Evolutionary conservation across 352 stramenopile species (phyloP).

Genomic region (Globisporangium takayamanum): DNA sequence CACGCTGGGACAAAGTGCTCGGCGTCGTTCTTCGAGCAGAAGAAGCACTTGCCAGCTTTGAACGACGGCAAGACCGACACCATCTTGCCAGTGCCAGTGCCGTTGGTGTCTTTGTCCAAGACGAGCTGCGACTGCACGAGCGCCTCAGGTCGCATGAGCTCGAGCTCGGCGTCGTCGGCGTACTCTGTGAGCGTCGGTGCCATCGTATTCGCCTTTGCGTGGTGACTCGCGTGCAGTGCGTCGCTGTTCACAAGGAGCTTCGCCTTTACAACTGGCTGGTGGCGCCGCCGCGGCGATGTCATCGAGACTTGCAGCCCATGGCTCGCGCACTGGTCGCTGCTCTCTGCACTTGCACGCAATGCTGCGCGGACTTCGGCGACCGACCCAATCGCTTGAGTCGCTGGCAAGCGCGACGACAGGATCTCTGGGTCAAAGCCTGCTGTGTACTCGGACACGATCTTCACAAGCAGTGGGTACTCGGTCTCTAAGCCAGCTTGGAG

Average conservation of each 20-base stretch:
- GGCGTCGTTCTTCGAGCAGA: constrained; percentile 78
- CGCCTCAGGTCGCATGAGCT: constrained; percentile 10
- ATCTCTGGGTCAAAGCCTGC: constrained; percentile 74
- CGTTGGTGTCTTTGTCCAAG: not conserved
- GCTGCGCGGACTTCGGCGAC: constrained; percentile 2
- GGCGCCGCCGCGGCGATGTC: constrained; percentile 7
- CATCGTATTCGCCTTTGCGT: not conserved
- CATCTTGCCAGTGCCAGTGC: constrained; percentile 29
- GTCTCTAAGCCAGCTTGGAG: constrained; percentile 63
- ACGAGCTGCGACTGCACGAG: not conserved
- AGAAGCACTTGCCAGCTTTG: constrained; percentile 78
- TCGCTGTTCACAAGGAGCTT: constrained; percentile 9
- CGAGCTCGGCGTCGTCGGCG: constrained; percentile 6
- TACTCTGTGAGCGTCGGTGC: constrained; percentile 3
- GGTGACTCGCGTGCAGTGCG: not conserved
- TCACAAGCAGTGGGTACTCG: constrained; percentile 72
- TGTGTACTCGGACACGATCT: constrained; percentile 81
- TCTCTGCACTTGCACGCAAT: not conserved
- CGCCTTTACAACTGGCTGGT: constrained; percentile 2
- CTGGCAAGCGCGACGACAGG: constrained; percentile 35
- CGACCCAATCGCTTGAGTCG: constrained; percentile 15
- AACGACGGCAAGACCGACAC: constrained; percentile 76
- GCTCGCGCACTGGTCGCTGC: constrained; percentile 7
- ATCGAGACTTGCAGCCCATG: constrained; percentile 9
- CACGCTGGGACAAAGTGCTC: constrained; percentile 77